These are phyloP conservation scores for Fraxinus americana DNA, from an alignment of 257 asterid genomes.

Conservation along the genomic window DNA sequence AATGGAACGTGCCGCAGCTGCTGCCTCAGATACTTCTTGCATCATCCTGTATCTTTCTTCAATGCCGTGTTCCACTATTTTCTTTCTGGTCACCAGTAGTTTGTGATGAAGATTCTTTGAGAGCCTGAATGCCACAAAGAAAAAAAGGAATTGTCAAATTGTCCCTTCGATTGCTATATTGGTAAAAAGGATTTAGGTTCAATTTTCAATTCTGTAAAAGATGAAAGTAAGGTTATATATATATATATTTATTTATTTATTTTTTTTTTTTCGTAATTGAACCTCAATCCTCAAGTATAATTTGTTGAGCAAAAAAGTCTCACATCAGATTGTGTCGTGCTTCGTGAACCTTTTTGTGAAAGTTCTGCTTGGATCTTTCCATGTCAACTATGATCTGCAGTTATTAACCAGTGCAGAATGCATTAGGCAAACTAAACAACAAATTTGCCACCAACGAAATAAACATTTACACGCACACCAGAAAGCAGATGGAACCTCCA, in stretches of 20 bases:
- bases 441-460: not conserved
- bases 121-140: conserved; percentile 46
- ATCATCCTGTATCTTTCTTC: conserved; percentile 58
- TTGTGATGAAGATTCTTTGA: conserved; percentile 64
- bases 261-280: not conserved
- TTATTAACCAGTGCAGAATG: not conserved
- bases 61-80: conserved; percentile 51
- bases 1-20: conserved; percentile 81
- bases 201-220: not conserved
- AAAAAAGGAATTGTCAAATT: not conserved
- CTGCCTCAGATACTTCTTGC: conserved; percentile 63
- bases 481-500: conserved; percentile 13
- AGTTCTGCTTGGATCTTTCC: conserved; percentile 92
- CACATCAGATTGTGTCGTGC: conserved; percentile 70
- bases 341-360: conserved; percentile 57
- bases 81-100: conserved; percentile 49
- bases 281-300: not conserved
- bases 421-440: conserved; percentile 9
- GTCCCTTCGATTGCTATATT: not conserved
- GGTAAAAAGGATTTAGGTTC: not conserved
- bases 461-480: conserved; percentile 10
- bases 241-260: not conserved
- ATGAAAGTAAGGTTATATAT: not conserved
- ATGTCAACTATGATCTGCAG: conserved; percentile 91
- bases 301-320: conserved; percentile 32